Base-by-base conservation (phyloP, 2,329 filamentous ascomycete genomes). In the Cladosporium halotolerans region DNA sequence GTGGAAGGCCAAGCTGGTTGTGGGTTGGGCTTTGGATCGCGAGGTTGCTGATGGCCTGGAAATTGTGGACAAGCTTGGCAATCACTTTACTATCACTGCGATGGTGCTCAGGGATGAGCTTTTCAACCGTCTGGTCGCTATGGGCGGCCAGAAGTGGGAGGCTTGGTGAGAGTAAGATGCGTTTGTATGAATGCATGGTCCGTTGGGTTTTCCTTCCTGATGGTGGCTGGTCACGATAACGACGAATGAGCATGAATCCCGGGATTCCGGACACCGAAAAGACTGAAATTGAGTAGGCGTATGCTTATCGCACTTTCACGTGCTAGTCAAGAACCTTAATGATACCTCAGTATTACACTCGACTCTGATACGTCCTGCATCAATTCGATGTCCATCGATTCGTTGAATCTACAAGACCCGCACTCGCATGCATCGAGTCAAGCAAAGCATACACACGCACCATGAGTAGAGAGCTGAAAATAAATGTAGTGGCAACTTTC, bases 61-160 rank as follows among this genome's bases (percentile, higher is more conserved):
- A 58, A 80, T 92, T 58, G 73, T 73, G 23, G 82, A 82, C n/a
- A 74, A 74, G 51, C 70, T 70, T 11, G 80, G 84, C 0, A 71
- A 79, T 13, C 73, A 72, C 48, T 79, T 77, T 55, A 79, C 81
- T 49, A 68, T 93, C 2, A 95, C 86, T 6, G 88, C 88, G 1
- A 77, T 92, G 66, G 76, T 80, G 31, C 71, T 86, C 63, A 71
- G 89, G 38, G 87, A 93, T 61, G 86, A 92, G 70, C 66, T 95
- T 40, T 93, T 93, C 65, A 93, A 93, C 71, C 80, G 88, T 13
- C 66, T 92, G 52, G 72, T 90, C 54, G 81, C 86, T 2, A 87
- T 92, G 71, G 87, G 87, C 1, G 79, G 79, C 11, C 88, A 93
- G 76, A 89, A 89, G 76, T 93, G 88, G 89, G 86, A 89, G 73